These are phyloP conservation scores for Arachis monticola DNA, from an alignment of 331 rosid genomes.

Conservation along the genomic window DNA sequence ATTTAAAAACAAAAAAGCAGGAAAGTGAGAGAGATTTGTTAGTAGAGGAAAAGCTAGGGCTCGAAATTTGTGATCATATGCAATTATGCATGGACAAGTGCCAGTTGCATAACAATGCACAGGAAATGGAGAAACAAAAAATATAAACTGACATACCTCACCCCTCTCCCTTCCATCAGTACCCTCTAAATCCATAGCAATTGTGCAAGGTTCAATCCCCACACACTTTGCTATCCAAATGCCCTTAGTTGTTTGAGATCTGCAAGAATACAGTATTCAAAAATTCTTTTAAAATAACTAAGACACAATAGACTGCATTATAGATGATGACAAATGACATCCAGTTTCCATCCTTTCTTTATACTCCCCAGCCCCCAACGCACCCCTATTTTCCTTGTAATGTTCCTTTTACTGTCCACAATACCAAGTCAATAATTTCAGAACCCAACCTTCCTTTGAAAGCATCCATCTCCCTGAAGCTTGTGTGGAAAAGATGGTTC, in stretches of 20 bases:
- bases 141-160: constrained; percentile 60
- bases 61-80: background rate
- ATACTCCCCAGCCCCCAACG: background rate
- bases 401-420: background rate
- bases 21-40: background rate
- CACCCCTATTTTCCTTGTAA: background rate
- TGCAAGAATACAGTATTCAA: constrained; percentile 32
- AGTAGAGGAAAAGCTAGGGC: constrained; percentile 18
- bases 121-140: constrained; percentile 39
- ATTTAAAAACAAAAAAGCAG: no score
- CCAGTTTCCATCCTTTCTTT: constrained; percentile 6
- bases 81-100: constrained; percentile 32
- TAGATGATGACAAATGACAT: background rate
- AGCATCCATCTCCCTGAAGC: constrained; percentile 96
- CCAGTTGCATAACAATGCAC: constrained; percentile 45
- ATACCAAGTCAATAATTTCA: constrained; percentile 13
- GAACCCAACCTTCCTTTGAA: constrained; percentile 75
- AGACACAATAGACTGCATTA: background rate
- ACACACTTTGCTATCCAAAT: constrained; percentile 88
- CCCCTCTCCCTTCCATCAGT: constrained; percentile 99
- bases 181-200: constrained; percentile 99
- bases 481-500: constrained; percentile 83
- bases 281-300: constrained; percentile 24
- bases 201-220: constrained; percentile 83
- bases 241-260: constrained; percentile 96